Percentiles rank a stretch among this genome's conserved stretches.
phyloP scores from a whole-genome alignment of 2,329 filamentous ascomycete genomes.

The Arthrinium puccinioides region DNA sequence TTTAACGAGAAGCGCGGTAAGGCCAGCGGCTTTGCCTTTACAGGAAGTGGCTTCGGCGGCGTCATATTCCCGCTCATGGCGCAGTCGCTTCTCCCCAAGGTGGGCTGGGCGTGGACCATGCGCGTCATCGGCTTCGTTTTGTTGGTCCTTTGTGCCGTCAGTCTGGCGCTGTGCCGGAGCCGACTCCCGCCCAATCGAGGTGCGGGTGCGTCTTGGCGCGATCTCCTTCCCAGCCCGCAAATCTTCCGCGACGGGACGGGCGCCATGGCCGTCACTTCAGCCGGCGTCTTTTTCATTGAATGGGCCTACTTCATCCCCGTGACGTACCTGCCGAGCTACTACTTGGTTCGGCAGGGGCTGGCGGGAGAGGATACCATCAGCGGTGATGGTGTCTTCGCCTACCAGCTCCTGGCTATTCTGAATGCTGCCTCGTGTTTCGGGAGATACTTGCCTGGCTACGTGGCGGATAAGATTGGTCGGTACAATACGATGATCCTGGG shows the following conservation, averaged over 20 bases:
- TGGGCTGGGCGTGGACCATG: constrained; percentile 5
- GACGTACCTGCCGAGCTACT: constrained; percentile 31
- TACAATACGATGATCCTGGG: constrained; percentile 25
- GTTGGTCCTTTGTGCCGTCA: neutral
- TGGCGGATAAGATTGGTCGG: constrained; percentile 28
- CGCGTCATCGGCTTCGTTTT: constrained; percentile 6
- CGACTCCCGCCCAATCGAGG: constrained; percentile 27
- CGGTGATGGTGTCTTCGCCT: too few species aligned
- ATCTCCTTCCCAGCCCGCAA: constrained; percentile 28
- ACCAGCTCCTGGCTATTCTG: constrained; percentile 31
- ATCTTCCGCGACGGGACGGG: constrained; percentile 34
- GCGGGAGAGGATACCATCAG: constrained; percentile 16
- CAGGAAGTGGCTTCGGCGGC: constrained; percentile 21
- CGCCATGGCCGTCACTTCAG: constrained; percentile 26
- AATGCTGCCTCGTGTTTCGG: constrained; percentile 31
- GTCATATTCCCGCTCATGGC: neutral
- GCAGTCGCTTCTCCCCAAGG: constrained; percentile 12
- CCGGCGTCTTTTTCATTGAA: constrained; percentile 17
- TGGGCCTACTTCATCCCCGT: constrained; percentile 33
- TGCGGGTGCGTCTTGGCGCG: constrained; percentile 17
- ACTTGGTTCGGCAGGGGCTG: constrained; percentile 6
- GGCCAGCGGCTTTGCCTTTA: constrained; percentile 25
- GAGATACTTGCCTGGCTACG: constrained; percentile 26
- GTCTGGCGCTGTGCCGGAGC: too few species aligned
- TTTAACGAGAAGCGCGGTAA: constrained; percentile 22